Evolutionary conservation across 176 grass and related monocot species (phyloP).

Genomic region (Triticum dicoccoides): DNA sequence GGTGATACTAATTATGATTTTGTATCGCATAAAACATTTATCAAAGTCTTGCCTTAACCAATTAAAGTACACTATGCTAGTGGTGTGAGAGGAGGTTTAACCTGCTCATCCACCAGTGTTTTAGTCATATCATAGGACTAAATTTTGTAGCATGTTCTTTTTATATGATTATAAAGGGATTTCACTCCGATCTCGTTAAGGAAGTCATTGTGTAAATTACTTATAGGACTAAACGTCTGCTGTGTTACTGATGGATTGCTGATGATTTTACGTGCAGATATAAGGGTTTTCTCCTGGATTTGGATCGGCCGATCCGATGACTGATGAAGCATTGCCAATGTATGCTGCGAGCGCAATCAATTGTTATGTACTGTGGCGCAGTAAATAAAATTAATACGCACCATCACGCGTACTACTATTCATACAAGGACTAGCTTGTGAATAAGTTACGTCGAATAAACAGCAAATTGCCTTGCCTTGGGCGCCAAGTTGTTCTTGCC

Average conservation of each 20-base stretch:
- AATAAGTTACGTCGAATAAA: not conserved
- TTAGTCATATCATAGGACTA: not conserved
- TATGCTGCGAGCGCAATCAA: not conserved
- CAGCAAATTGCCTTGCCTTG: too few relatives aligned
- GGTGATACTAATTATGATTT: not conserved
- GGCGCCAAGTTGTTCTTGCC: too few relatives aligned
- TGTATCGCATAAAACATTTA: not conserved
- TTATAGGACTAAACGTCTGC: not conserved
- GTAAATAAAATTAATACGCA: too few relatives aligned
- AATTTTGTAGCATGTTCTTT: too few relatives aligned
- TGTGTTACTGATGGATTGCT: not conserved
- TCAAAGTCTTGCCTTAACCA: not conserved
- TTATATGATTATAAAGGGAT: too few relatives aligned
- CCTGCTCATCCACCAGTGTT: not conserved
- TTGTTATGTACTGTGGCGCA: too few relatives aligned
- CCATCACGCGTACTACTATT: too few relatives aligned
- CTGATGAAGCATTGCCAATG: not conserved
- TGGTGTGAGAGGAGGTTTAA: not conserved
- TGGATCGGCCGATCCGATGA: not conserved
- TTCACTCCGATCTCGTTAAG: not conserved
- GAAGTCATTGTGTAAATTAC: not conserved
- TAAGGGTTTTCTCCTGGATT: not conserved
- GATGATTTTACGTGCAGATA: not conserved
- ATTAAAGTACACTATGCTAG: not conserved
- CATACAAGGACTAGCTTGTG: too few relatives aligned